These are phyloP conservation scores for Apiotrichum gracile DNA, from an alignment of 1,284 basidiomycete species.

Conservation along the genomic window DNA sequence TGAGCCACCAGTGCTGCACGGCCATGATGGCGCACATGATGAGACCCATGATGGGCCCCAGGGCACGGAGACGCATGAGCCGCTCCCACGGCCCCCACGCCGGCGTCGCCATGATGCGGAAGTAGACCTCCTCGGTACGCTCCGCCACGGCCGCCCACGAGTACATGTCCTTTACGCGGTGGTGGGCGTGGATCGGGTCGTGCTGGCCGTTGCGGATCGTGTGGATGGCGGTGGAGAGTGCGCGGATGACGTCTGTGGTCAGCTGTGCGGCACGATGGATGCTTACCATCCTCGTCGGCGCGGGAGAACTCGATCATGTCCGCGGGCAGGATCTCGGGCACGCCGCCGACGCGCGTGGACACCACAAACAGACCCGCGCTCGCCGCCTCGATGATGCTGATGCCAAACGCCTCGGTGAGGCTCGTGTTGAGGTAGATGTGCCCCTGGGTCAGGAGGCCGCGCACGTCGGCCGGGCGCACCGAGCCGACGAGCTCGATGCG, in stretches of 20 bases:
- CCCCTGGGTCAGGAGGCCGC: constrained; percentile 72
- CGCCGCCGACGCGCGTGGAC: constrained; percentile 86
- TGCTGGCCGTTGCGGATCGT: constrained; percentile 66
- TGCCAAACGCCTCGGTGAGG: constrained; percentile 94
- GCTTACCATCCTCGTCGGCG: constrained; percentile 71
- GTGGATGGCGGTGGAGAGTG: constrained; percentile 70
- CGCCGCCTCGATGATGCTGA: constrained; percentile 92
- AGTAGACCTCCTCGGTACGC: constrained; percentile 79
- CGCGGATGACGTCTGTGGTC: constrained; percentile 73
- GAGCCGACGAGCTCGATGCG: constrained; percentile 82
- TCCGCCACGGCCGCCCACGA: constrained; percentile 75
- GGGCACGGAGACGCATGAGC: constrained; percentile 53
- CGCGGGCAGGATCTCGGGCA: constrained; percentile 87
- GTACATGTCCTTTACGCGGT: constrained; percentile 74
- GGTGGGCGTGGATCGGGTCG: constrained; percentile 71
- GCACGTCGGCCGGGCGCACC: constrained; percentile 73
- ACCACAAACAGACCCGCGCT: constrained; percentile 92
- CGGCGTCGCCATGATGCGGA: constrained; percentile 57
- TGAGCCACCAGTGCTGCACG: constrained; percentile 47
- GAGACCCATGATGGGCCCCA: constrained; percentile 48
- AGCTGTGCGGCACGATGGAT: not conserved
- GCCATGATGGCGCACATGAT: constrained; percentile 49
- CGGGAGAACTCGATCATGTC: constrained; percentile 92
- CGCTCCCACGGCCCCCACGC: constrained; percentile 64
- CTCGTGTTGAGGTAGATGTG: constrained; percentile 94